Evolutionary conservation across 2,329 filamentous ascomycete genomes (phyloP), one percentile per base, ranked within the genome.

Genomic region (Zymoseptoria brevis): DNA sequence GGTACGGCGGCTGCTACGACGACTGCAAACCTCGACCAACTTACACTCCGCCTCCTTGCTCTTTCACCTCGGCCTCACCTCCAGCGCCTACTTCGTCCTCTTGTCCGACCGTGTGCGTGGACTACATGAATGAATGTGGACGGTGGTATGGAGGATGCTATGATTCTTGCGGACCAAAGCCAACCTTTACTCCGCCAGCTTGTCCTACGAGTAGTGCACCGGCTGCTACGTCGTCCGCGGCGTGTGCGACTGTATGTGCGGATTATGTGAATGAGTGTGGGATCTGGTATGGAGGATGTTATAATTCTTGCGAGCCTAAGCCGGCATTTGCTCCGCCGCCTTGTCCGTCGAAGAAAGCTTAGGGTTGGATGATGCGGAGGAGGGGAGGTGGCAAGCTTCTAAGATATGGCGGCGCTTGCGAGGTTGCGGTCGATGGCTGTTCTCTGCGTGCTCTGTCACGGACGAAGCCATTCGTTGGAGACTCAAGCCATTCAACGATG

Each of bases 1-100:
- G 16, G 56, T 58, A 58, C 21, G 56, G 56, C 30, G 56, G 56
- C 19, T 58, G 56, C 56, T 48, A 54, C 26, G n/a, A n/a, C 19
- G 51, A 26, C 7, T 58, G 56, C 50, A 21, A 24, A 16, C 51
- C 51, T 11, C 26, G 19, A n/a, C 57, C 57, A 3, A 35, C 24
- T 3, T 59, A 56, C 54, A 59, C 53, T 22, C 45, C 53, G 19
- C 57, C 57, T 11, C 48, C 53, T 1, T 59, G 57, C 35, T 30
- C 53, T 13, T 19, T 16, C 9, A 45, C 49, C 6, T 4, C 53
- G 19, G 13, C 6, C 19, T 7, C 51, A 4, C 6, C 51, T n/a
- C 11, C n/a, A 7, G 16, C 53, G 26, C n/a, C 53, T 2, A 19
- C 53, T 24, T 30, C 53, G 4, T 13, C 52, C n/a, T 7, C 2